Base-by-base conservation (phyloP, 148 eudicot genomes). In the Dianthus caryophyllus region DNA sequence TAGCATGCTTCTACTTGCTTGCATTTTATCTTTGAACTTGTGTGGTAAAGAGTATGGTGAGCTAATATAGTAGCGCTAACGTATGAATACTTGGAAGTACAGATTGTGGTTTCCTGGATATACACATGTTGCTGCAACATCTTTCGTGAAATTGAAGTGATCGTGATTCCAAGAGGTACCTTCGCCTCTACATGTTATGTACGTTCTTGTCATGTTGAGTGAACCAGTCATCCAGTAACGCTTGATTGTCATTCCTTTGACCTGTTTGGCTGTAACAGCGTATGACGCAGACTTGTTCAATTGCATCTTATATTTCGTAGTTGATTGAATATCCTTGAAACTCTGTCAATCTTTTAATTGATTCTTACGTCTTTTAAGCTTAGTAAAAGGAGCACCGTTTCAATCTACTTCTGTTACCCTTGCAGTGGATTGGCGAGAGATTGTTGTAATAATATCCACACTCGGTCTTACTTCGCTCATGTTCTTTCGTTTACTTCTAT, bases 141-240 rank as follows among this genome's bases (percentile, higher is more conserved):
- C 44, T 31, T 64, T 64, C 46, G 20, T 8, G 26, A 64, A 64
- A 64, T 53, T 64, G 67, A 15, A 64, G 36, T 14, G 33, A 46
- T 52, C 41, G 46, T 12, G 15, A 44, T 1, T 64, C 22, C 25
- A 64, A 64, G 53, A 44, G 67, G 67, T 47, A 47, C 53, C 53
- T 27, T 46, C 15, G 16, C 26, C 20, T 21, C 27, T 61, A 26
- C 65, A n/a, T n/a, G 14, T 22, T 47, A 24, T 46, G 33, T 64
- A 44, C 15, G 15, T 60, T 50, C 24, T 46, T 17, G 38, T 43
- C 26, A 15, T 24, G 21, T 16, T 64, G 50, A 12, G 38, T n/a
- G n/a, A n/a, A n/a, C n/a, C n/a, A n/a, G 25, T 24, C 33, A 25
- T 14, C 36, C 38, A 26, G 5, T 25, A 16, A 63, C 5, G 15